phyloP scores from a whole-genome alignment of 2,329 filamentous ascomycete genomes.

The Sclerotinia subarctica region DNA sequence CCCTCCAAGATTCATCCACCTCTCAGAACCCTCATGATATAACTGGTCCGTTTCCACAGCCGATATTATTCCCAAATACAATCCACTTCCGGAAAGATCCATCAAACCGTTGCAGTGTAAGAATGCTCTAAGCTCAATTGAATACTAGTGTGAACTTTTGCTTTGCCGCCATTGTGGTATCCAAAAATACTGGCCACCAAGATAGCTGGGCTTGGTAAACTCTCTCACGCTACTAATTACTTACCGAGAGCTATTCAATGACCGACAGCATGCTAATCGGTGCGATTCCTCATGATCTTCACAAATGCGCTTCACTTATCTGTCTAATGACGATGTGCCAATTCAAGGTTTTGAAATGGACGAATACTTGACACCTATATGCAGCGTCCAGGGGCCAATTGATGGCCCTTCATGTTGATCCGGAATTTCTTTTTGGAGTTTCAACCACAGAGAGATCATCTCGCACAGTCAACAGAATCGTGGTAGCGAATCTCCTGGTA shows the following conservation, averaged over 20 bases:
- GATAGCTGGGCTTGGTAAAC: constrained; percentile 3
- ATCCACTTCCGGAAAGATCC: constrained; percentile 4
- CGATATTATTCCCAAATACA: neutral
- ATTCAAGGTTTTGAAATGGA: neutral
- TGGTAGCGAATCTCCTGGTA: neutral
- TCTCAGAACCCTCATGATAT: neutral
- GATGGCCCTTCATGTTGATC: constrained; percentile 12
- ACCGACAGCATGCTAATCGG: constrained; percentile 14
- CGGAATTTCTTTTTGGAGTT: neutral
- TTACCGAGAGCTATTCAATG: constrained; percentile 2
- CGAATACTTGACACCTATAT: neutral
- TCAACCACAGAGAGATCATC: constrained; percentile 5
- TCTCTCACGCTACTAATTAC: neutral
- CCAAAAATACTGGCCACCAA: constrained; percentile 9
- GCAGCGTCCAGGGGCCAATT: constrained; percentile 1
- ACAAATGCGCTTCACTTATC: neutral
- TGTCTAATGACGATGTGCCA: neutral
- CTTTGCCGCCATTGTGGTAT: neutral
- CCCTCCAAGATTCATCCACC: constrained; percentile 5
- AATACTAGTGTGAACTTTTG: neutral
- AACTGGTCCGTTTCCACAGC: neutral
- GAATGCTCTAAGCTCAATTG: neutral
- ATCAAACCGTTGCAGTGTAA: constrained; percentile 8
- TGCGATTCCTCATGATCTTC: constrained; percentile 6
- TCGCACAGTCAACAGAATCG: neutral